phyloP scores from a whole-genome alignment of 257 asterid genomes.

The Orobanche coerulescens region DNA sequence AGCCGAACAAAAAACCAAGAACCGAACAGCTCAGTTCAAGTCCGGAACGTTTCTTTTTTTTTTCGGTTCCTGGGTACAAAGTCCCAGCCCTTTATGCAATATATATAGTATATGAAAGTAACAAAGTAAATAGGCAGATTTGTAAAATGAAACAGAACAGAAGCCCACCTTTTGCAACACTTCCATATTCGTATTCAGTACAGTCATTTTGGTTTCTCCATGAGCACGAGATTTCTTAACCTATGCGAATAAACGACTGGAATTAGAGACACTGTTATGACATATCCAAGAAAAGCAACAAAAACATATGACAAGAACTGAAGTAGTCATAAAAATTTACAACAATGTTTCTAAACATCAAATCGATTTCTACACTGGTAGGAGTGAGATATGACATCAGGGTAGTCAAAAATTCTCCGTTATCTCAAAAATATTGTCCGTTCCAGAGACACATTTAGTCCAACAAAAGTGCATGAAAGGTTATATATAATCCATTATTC shows the following conservation, averaged over 20 bases:
- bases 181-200: conserved; percentile 39
- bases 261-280: conserved; percentile 11
- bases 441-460: background rate
- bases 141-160: background rate
- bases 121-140: no score
- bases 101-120: no score
- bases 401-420: background rate
- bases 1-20: no score
- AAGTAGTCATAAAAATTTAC: background rate
- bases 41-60: no score
- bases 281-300: background rate
- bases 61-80: no score
- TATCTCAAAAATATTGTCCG: no score
- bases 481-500: background rate
- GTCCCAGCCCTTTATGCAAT: no score
- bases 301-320: background rate
- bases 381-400: background rate
- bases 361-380: conserved; percentile 7
- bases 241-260: conserved; percentile 25
- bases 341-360: background rate
- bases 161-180: conserved; percentile 64
- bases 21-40: no score
- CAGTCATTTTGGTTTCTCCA: conserved; percentile 23
- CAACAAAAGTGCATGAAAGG: background rate
- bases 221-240: conserved; percentile 34